Evolutionary conservation across 2,329 filamentous ascomycete species (phyloP).

Genomic region (Bipolaris victoriae): DNA sequence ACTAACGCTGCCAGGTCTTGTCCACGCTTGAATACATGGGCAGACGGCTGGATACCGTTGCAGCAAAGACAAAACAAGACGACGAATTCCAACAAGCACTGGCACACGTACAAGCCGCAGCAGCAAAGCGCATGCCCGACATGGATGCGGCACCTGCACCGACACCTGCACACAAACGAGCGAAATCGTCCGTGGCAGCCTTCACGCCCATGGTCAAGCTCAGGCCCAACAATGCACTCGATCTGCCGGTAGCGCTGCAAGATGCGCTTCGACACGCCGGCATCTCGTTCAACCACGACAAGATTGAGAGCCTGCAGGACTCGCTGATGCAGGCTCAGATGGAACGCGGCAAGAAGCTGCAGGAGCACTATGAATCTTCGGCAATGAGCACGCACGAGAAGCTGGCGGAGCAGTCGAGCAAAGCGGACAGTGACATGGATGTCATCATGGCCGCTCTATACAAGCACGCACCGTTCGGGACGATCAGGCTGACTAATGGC

Average conservation of each 20-base stretch:
- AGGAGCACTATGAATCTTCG: constrained; percentile 43
- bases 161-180: constrained; percentile 30
- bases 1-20: constrained; percentile 38
- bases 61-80: constrained; percentile 29
- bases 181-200: constrained; percentile 32
- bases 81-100: constrained; percentile 43
- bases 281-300: constrained; percentile 40
- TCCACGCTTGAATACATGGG: constrained; percentile 53
- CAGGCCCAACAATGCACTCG: constrained; percentile 33
- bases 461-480: constrained; percentile 43
- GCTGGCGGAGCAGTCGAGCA: constrained; percentile 45
- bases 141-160: constrained; percentile 15
- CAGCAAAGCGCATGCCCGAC: constrained; percentile 34
- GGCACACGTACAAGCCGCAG: constrained; percentile 33
- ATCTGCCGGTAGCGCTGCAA: constrained; percentile 41
- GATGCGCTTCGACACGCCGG: constrained; percentile 45
- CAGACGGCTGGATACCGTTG: constrained; percentile 42
- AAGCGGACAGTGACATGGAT: constrained; percentile 47
- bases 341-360: constrained; percentile 46
- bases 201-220: constrained; percentile 41
- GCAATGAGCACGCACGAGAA: constrained; percentile 41
- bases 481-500: constrained; percentile 32
- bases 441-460: constrained; percentile 48
- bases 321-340: constrained; percentile 35
- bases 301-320: constrained; percentile 31